Evolutionary conservation across 768 basidiomycete species (phyloP).

Genomic region (Lentinula sp.): DNA sequence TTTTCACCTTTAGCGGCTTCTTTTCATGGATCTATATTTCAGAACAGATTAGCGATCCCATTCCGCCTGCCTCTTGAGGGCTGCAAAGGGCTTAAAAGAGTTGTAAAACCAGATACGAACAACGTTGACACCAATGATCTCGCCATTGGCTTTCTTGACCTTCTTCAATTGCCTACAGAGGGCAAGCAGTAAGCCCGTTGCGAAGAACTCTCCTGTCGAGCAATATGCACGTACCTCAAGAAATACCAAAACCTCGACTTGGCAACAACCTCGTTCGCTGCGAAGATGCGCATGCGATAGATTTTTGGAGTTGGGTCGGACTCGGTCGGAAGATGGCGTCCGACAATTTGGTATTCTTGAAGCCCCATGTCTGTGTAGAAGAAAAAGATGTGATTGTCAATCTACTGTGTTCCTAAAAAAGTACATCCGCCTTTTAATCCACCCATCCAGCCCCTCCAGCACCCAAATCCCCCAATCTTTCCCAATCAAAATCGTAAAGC

Average conservation of each 20-base stretch:
- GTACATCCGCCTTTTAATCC: not conserved
- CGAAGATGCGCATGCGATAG: conserved; percentile 99
- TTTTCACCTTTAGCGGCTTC: conserved; percentile 98
- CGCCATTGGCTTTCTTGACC: conserved; percentile 99
- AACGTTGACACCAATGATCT: conserved; percentile 97
- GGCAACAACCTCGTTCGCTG: conserved; percentile 96
- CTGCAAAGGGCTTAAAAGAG: conserved; percentile 40
- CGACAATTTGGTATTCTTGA: conserved; percentile 94
- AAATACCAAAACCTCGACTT: conserved; percentile 99
- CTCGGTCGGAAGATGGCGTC: conserved; percentile 95
- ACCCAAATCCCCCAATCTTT: not conserved
- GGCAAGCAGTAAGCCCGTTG: not conserved
- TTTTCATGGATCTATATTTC: conserved; percentile 86
- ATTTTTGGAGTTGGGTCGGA: conserved; percentile 93
- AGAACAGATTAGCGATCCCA: conserved; percentile 37
- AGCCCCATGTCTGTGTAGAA: conserved; percentile 49
- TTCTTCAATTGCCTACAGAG: conserved; percentile 82
- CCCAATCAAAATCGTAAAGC: not conserved
- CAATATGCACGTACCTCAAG: conserved; percentile 56
- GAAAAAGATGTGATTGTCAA: not conserved
- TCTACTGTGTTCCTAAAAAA: not conserved
- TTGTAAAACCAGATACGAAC: conserved; percentile 57
- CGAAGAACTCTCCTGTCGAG: not conserved
- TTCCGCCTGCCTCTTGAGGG: conserved; percentile 85
- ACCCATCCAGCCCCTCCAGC: not conserved